Conservation (phyloP, 2,329 filamentous ascomycete species). For the Aspergillus sp. region DNA sequence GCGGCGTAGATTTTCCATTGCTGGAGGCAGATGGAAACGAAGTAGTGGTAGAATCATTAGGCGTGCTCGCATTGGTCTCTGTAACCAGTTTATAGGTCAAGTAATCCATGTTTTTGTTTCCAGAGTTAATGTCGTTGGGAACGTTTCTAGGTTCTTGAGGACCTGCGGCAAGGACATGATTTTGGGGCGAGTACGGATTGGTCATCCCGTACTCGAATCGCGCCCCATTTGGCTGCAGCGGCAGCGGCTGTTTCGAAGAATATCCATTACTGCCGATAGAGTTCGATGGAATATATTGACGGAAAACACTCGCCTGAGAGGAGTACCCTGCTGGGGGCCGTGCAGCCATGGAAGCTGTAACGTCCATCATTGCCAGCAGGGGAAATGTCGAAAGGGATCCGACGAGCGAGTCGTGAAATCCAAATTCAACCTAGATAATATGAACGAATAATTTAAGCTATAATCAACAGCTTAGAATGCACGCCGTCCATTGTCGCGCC, state of each 20-base stretch:
- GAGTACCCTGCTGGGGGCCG: neutral
- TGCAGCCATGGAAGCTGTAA: conserved; percentile 13
- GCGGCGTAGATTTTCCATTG: conserved; percentile 27
- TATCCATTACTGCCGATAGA: conserved; percentile 6
- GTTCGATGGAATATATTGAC: conserved; percentile 16
- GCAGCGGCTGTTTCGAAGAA: conserved; percentile 21
- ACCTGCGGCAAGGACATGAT: conserved; percentile 3
- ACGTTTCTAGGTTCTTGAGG: neutral
- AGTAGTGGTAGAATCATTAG: conserved; percentile 28
- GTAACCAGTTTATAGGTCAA: conserved; percentile 17
- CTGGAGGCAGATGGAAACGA: conserved; percentile 25
- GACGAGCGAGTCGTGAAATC: neutral
- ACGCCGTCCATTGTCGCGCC: conserved; percentile 15
- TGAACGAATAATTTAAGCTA: neutral
- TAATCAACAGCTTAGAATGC: neutral
- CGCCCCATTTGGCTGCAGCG: conserved; percentile 9
- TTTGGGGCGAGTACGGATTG: neutral
- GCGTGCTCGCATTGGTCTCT: conserved; percentile 23
- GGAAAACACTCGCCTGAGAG: conserved; percentile 8
- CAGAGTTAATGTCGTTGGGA: conserved; percentile 12
- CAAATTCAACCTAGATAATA: neutral
- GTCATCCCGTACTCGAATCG: neutral
- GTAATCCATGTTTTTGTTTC: conserved; percentile 17
- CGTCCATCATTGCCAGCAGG: conserved; percentile 23
- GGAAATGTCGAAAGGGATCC: neutral